Evolutionary conservation across 768 basidiomycete genomes (phyloP), one percentile per base, ranked within the genome.

Genomic region (Boletus subparvulus): DNA sequence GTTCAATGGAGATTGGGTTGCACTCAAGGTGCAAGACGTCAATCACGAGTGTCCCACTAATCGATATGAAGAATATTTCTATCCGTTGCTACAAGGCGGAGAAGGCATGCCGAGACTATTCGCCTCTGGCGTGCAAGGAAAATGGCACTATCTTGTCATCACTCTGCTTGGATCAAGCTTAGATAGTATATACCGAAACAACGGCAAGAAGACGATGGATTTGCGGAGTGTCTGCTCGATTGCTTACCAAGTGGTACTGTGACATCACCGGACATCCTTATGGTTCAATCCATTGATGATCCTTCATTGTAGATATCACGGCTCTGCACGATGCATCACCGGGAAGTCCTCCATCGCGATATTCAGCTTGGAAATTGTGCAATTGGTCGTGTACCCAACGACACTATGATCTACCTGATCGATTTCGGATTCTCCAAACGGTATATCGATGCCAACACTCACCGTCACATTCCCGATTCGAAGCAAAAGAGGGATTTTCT

Each of bases 401-500:
- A 86, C 14, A 77, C 77, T 50, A 78, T 73, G 37, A 76, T 92
- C 59, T 91, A 90, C 64, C 87, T 91, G 88, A 92, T 92, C 62
- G 90, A 92, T 69, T 91, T 92, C 66, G 89, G 89, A 14, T 92
- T 92, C 69, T 88, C 88, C 17, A 91, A 90, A 65, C 80, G 79
- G 33, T 92, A 88, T 60, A 83, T 90, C 59, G 87, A 92, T 70
- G 79, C 80, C 21, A 59, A 68, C 45, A 88, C 86, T 4, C 77
- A 72, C 42, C 79, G 80, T n/a, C 89, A 92, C 63, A 88, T 92
- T 55, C 82, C 83, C 17, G 85, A 90, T 54, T 85, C 83, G 62
- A 83, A 79, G 50, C 73, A 72, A 32, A 85, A 84, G 66, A 82
- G 87, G 41, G 85, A 89, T 63, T 91, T 92, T 60, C 83, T 91